Percentiles rank a stretch among this genome's conserved stretches.
phyloP scores from a whole-genome alignment of 495 filamentous ascomycete genomes.

The Penicillium herquei region DNA sequence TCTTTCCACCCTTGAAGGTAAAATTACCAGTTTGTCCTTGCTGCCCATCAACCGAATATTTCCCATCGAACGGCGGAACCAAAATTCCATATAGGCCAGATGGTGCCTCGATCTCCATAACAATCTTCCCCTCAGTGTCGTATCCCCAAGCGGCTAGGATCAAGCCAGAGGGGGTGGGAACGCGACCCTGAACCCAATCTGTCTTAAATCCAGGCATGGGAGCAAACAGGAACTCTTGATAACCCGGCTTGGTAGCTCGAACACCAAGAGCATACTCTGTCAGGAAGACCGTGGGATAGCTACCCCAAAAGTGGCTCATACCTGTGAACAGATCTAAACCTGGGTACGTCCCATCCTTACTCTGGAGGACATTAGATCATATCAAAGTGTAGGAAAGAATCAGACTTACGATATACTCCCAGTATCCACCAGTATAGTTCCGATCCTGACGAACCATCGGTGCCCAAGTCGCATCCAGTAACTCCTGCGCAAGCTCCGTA shows the following conservation, averaged over 20 bases:
- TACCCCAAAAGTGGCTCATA: conserved; percentile 7
- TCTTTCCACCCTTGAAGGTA: no score
- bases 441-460: conserved; percentile 5
- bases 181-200: conserved; percentile 7
- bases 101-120: neutral
- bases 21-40: no score
- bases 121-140: neutral
- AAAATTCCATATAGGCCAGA: neutral
- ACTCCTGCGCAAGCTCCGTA: neutral
- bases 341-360: conserved; percentile 7
- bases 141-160: conserved; percentile 1
- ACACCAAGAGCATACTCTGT: conserved; percentile 4
- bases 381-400: no score
- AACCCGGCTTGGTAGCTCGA: conserved; percentile 1
- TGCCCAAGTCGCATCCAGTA: conserved; percentile 6
- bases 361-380: neutral
- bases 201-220: conserved; percentile 4
- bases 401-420: conserved; percentile 8
- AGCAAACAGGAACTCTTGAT: neutral
- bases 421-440: conserved; percentile 8
- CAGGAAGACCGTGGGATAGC: conserved; percentile 8
- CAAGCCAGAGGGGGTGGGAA: neutral
- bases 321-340: conserved; percentile 6
- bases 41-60: no score
- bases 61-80: no score